Percentiles rank a stretch among this genome's conserved stretches.
Conservation (phyloP, 768 basidiomycete genomes). For the Dacryopinax spathularia region DNA sequence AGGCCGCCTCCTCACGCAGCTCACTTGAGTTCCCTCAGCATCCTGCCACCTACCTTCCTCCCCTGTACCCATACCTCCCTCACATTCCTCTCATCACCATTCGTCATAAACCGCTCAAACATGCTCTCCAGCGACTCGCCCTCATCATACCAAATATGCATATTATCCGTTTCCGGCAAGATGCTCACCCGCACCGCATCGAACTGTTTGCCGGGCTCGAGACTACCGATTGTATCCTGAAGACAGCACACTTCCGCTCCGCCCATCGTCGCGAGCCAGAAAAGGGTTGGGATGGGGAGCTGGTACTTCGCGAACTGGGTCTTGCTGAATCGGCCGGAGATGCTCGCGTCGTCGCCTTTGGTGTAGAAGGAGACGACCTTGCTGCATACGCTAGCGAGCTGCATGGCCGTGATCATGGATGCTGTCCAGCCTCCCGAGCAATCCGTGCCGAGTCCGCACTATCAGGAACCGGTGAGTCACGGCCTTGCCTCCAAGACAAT, state of each 20-base stretch:
- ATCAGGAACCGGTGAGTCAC: not conserved
- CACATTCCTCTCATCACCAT: slow-evolving; percentile 78
- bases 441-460: slow-evolving; percentile 94
- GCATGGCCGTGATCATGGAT: slow-evolving; percentile 63
- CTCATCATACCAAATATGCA: slow-evolving; percentile 40
- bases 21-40: no score
- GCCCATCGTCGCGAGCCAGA: slow-evolving; percentile 84
- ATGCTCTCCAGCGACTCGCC: slow-evolving; percentile 35
- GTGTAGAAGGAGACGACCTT: slow-evolving; percentile 52
- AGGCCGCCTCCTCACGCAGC: no score
- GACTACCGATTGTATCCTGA: slow-evolving; percentile 54
- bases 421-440: slow-evolving; percentile 75
- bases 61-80: slow-evolving; percentile 74
- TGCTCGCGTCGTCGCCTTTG: slow-evolving; percentile 12
- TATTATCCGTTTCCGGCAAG: slow-evolving; percentile 37
- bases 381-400: slow-evolving; percentile 63
- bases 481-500: no score
- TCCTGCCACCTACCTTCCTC: slow-evolving; percentile 50
- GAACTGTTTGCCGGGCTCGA: slow-evolving; percentile 70
- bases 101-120: slow-evolving; percentile 75
- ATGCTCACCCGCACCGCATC: slow-evolving; percentile 71
- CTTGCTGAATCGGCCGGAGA: slow-evolving; percentile 6
- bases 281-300: slow-evolving; percentile 56
- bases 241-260: slow-evolving; percentile 75
- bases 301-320: slow-evolving; percentile 25